Conservation (phyloP, 2,329 filamentous ascomycete genomes). For the Alternaria viburni region DNA sequence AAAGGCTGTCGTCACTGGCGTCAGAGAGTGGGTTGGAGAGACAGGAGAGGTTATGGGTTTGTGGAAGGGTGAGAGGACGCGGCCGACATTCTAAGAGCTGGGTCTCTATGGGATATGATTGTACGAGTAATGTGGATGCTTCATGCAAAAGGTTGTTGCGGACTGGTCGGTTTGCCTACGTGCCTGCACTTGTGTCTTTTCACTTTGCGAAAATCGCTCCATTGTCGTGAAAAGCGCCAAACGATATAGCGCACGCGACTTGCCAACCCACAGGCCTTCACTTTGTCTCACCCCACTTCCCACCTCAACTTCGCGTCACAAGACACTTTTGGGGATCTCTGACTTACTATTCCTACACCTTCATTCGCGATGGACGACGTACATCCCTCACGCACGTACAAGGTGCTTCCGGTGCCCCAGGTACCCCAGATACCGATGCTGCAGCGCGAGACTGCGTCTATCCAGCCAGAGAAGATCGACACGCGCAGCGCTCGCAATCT, state of each 20-base stretch:
- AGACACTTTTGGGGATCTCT: background rate
- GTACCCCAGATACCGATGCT: background rate
- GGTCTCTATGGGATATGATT: constrained; percentile 6
- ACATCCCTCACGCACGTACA: background rate
- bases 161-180: background rate
- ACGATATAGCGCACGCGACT: background rate
- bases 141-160: background rate
- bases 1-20: constrained; percentile 64
- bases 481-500: constrained; percentile 6
- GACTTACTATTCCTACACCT: background rate
- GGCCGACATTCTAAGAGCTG: constrained; percentile 46
- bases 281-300: background rate
- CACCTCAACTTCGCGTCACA: background rate
- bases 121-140: constrained; percentile 15
- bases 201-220: background rate
- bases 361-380: background rate
- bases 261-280: background rate
- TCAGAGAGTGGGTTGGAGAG: constrained; percentile 68
- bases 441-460: background rate
- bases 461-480: background rate
- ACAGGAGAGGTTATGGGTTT: constrained; percentile 68
- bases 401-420: background rate
- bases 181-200: background rate
- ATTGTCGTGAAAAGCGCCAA: background rate
- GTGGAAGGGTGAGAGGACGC: constrained; percentile 65